Evolutionary conservation across 106 monocot species (phyloP).

Genomic region (Posidonia australis): DNA sequence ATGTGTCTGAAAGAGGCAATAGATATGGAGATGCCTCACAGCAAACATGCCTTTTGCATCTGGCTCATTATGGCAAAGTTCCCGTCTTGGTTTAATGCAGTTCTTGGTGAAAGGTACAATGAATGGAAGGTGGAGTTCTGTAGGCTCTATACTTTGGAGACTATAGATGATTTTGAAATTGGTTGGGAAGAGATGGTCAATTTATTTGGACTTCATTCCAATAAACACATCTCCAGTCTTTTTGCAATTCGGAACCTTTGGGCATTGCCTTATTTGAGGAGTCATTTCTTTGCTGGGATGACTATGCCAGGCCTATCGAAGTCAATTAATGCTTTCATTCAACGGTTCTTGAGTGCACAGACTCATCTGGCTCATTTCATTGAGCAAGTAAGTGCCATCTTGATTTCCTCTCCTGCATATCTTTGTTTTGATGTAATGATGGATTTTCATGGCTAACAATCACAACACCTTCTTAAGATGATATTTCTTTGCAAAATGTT

Average conservation of each 20-base stretch:
- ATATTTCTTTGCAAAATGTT: too few species aligned
- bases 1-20: conserved; percentile 66
- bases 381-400: conserved; percentile 43
- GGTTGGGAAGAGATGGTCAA: conserved; percentile 76
- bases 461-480: too few species aligned
- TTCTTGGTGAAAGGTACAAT: conserved; percentile 63
- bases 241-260: conserved; percentile 51
- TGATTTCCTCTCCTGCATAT: neutral
- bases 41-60: conserved; percentile 67
- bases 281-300: conserved; percentile 72
- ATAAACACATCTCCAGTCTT: conserved; percentile 58
- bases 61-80: conserved; percentile 72
- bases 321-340: conserved; percentile 69
- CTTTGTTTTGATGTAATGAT: neutral
- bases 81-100: conserved; percentile 71
- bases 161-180: conserved; percentile 50
- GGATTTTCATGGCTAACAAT: too few species aligned
- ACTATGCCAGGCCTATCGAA: conserved; percentile 40
- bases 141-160: conserved; percentile 61
- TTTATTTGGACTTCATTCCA: conserved; percentile 55
- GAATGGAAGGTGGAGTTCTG: conserved; percentile 67
- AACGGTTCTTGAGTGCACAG: conserved; percentile 59
- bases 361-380: conserved; percentile 53
- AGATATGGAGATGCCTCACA: conserved; percentile 44
- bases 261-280: conserved; percentile 78